Conservation (phyloP, 2,329 filamentous ascomycete genomes). For the Peltaster fructicola region DNA sequence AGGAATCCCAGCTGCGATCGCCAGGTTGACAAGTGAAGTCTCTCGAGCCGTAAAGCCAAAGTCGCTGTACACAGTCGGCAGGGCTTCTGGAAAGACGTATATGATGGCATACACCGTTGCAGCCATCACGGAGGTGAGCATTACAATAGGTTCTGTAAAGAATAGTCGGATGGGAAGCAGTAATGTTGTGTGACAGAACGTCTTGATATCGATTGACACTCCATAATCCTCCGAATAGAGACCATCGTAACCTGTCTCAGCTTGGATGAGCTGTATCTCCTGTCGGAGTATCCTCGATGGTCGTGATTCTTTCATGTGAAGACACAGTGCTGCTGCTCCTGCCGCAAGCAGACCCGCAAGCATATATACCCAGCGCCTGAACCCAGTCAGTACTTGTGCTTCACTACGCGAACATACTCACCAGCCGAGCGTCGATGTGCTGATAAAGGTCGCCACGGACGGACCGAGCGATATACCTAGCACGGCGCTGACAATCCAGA, state of each 20-base stretch:
- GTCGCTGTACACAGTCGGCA: slow-evolving; percentile 22
- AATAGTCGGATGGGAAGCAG: slow-evolving; percentile 26
- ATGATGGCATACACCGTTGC: slow-evolving; percentile 28
- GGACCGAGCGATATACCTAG: slow-evolving; percentile 28
- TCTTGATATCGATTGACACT: slow-evolving; percentile 18
- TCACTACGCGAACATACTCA: slow-evolving; percentile 6
- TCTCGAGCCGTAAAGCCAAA: slow-evolving; percentile 18
- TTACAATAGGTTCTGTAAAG: slow-evolving; percentile 31
- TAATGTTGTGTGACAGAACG: slow-evolving; percentile 22
- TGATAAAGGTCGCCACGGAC: slow-evolving; percentile 25
- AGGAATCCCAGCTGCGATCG: slow-evolving; percentile 41
- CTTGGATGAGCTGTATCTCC: slow-evolving; percentile 17
- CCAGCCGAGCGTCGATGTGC: slow-evolving; percentile 21
- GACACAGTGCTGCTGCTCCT: slow-evolving; percentile 19
- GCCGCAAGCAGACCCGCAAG: slow-evolving; percentile 24
- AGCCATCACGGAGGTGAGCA: slow-evolving; percentile 26
- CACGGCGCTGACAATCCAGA: slow-evolving; percentile 28
- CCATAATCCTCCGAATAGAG: slow-evolving; percentile 21
- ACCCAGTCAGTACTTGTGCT: slow-evolving; percentile 1
- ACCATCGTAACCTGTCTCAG: slow-evolving; percentile 10
- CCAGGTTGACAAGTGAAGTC: slow-evolving; percentile 36
- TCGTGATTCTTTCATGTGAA: slow-evolving; percentile 26
- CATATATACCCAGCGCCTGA: slow-evolving; percentile 29
- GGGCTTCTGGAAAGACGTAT: slow-evolving; percentile 31
- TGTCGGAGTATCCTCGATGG: slow-evolving; percentile 25